phyloP scores from a whole-genome alignment of 2,329 filamentous ascomycete species.

The Davidsoniella eucalypti region DNA sequence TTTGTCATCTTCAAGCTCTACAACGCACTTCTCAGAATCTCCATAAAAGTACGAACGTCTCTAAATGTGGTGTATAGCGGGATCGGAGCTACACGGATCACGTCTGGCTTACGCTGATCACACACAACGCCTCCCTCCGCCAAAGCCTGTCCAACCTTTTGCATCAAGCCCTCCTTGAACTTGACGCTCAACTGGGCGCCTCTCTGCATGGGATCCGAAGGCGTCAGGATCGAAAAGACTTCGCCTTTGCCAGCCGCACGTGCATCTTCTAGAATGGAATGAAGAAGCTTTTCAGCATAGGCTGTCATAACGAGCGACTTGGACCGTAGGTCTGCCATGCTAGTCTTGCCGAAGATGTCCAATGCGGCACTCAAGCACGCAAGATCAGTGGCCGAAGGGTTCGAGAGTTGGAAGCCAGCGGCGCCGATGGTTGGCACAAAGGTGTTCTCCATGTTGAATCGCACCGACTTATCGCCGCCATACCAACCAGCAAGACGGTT shows the following conservation, averaged over 20 bases:
- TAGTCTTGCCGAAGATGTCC: conserved; percentile 55
- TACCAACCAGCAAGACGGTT: conserved; percentile 72
- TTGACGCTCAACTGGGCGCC: conserved; percentile 67
- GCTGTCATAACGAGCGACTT: conserved; percentile 60
- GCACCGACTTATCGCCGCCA: conserved; percentile 56
- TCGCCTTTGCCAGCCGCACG: conserved; percentile 16
- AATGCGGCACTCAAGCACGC: conserved; percentile 58
- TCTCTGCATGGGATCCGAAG: conserved; percentile 46
- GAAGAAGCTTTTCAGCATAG: conserved; percentile 59
- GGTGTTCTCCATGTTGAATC: conserved; percentile 71
- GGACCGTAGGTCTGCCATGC: conserved; percentile 48
- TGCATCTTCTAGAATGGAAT: conserved; percentile 38
- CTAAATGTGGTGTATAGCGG: conserved; percentile 70
- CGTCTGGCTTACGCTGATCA: conserved; percentile 73
- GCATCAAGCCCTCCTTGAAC: conserved; percentile 50
- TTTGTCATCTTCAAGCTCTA: background rate
- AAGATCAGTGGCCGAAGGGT: conserved; percentile 62
- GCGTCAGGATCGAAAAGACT: conserved; percentile 51
- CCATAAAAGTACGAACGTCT: conserved; percentile 44
- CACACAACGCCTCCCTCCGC: conserved; percentile 56
- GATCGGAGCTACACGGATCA: conserved; percentile 68
- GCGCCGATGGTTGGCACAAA: conserved; percentile 67
- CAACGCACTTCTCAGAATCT: conserved; percentile 23
- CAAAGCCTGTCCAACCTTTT: conserved; percentile 46
- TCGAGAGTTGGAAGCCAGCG: conserved; percentile 65